Base-by-base conservation (phyloP, 495 filamentous ascomycete genomes). In the Neurospora sublineolata region DNA sequence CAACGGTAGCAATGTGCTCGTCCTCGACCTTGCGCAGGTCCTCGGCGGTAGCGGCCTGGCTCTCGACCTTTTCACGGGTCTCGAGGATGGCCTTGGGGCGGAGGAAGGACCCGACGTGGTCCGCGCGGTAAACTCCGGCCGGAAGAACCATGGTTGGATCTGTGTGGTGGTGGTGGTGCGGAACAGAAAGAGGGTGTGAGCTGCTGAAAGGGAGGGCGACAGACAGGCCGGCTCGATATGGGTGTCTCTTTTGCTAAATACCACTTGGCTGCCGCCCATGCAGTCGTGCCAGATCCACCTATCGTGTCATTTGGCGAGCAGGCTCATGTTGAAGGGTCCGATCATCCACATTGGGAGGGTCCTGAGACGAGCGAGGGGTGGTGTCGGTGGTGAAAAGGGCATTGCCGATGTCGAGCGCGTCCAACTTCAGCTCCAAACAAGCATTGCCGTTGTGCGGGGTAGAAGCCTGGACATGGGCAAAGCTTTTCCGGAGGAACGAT, bases 1-100 rank as follows among this genome's bases (percentile, higher is more conserved):
- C 88, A 33, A 90, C 86, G 3, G 84, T 81, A 69, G 87, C 84
- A 74, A 93, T 87, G 75, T 90, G 86, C 77, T 87, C 84, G 79
- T 93, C 87, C 76, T 93, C 90, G 67, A 90, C 67, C 75, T 78
- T 74, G 70, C 82, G 82, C 20, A 85, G 79, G 69, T 82, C 79
- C 23, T 79, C 80, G 7, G 76, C 78, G 69, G 79, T 79, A 39
- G 86, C 82, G 20, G 83, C 72, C 68, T 85, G 81, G 67, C 84
- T 79, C 69, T 84, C 82, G 64, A 86, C 78, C 72, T 82, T 77
- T 40, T 82, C 79, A 33, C 83, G 82, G 60, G 82, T 80, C 27
- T 76, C 74, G 38, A 84, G 79, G 60, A 85, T 75, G 7, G 75
- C 72, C 68, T 79, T 76, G 69, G 82, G 81, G 46, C 83, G 80